These are phyloP conservation scores for Malassezia furfur DNA, from an alignment of 1,284 basidiomycete species.

Conservation along the genomic window DNA sequence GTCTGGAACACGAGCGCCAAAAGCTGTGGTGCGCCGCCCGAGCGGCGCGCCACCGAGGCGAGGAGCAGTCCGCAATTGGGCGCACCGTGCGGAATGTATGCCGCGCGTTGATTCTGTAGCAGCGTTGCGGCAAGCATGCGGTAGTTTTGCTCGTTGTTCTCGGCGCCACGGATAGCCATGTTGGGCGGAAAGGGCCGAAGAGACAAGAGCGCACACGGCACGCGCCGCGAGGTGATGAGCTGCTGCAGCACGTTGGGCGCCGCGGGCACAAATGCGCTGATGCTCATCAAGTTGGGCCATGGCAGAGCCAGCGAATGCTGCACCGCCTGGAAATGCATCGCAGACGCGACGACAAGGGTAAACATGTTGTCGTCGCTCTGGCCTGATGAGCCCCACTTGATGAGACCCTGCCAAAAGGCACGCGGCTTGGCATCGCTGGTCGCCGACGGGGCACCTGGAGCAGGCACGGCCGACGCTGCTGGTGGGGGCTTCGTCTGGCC, in stretches of 20 bases:
- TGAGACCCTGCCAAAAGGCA: conserved; percentile 32
- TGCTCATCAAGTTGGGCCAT: conserved; percentile 13
- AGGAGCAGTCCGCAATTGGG: conserved; percentile 27
- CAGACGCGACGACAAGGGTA: conserved; percentile 29
- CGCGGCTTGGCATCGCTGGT: not conserved
- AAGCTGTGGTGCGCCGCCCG: conserved; percentile 17
- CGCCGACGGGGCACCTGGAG: not conserved
- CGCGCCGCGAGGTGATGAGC: conserved; percentile 1
- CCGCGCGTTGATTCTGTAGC: conserved; percentile 31
- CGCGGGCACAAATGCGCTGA: conserved; percentile 1
- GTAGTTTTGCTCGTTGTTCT: conserved; percentile 35
- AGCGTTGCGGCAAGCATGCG: conserved; percentile 24
- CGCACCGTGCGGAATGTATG: conserved; percentile 27
- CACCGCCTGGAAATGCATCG: conserved; percentile 15
- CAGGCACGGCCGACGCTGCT: not conserved
- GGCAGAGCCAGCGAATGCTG: conserved; percentile 4
- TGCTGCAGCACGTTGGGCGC: conserved; percentile 3
- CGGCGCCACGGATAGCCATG: conserved; percentile 11
- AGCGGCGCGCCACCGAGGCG: not conserved
- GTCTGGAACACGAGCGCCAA: conserved; percentile 31
- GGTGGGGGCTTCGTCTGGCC: not conserved
- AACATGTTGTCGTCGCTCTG: conserved; percentile 21
- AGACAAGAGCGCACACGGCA: conserved; percentile 6
- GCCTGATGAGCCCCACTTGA: conserved; percentile 29
- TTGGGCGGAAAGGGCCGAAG: conserved; percentile 1